Percentiles rank a stretch among this genome's conserved stretches.
phyloP scores from a whole-genome alignment of 352 stramenopile genomes.

The Phytophthora citrophthora region DNA sequence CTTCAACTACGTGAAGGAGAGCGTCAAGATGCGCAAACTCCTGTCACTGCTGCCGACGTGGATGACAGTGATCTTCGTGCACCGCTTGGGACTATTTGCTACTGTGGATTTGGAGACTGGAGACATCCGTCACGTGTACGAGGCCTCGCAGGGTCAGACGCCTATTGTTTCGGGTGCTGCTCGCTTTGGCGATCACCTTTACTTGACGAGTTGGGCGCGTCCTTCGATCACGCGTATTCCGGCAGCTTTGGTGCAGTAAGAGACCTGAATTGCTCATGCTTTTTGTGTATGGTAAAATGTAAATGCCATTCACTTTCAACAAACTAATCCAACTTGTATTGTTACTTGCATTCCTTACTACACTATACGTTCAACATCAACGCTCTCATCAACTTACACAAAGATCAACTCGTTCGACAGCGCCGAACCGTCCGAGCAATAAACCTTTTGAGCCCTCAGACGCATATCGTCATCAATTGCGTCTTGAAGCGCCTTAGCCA shows the following conservation, averaged over 20 bases:
- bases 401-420: conserved; percentile 10
- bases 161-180: conserved; percentile 47
- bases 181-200: conserved; percentile 58
- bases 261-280: not conserved
- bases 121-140: conserved; percentile 51
- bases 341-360: not conserved
- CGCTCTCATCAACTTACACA: conserved; percentile 3
- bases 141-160: conserved; percentile 47
- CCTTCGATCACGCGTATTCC: conserved; percentile 55
- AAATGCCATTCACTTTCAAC: not conserved
- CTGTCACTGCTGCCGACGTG: conserved; percentile 51
- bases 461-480: conserved; percentile 19
- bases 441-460: conserved; percentile 9
- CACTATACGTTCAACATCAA: not conserved
- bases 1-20: conserved; percentile 39
- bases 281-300: not conserved
- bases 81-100: conserved; percentile 48
- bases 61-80: conserved; percentile 39
- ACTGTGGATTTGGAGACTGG: conserved; percentile 53
- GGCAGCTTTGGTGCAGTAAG: conserved; percentile 38
- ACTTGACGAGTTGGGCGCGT: conserved; percentile 57
- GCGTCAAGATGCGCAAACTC: conserved; percentile 63
- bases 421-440: not conserved
- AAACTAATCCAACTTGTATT: not conserved
- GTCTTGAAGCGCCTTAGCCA: conserved; percentile 15